Base-by-base conservation (phyloP, 176 grass and related monocot genomes). In the Chrysopogon serrulatus region DNA sequence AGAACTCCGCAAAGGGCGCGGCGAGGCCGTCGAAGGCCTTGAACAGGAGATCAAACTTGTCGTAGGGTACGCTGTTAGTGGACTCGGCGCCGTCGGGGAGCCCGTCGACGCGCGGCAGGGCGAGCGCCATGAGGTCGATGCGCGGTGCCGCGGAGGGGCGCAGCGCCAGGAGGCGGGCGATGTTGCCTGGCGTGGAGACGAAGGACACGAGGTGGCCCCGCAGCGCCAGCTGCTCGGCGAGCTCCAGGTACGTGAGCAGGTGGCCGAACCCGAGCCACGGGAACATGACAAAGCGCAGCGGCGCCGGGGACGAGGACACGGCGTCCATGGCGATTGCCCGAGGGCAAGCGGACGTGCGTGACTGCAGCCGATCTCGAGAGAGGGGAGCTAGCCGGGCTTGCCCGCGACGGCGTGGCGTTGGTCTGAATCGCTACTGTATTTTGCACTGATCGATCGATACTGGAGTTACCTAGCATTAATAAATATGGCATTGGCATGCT, bases 71-170 rank as follows among this genome's bases (percentile, higher is more conserved):
- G 68, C 2, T 16, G 68, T 71, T 71, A 24, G 40, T 71, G 40
- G 40, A 71, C 40, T 71, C 68, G n/a, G 40, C 40, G 68, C 68
- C 68, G 68, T 71, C 68, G 12, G 68, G 68, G 40, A 71, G 68
- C 1, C 68, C 68, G n/a, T 45, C 68, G 11, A 71, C 40, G 12
- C 40, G 68, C 40, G 68, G 68, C 0, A 71, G 68, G 39, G 39
- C 11, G 2, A 71, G 39, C 39, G 39, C 4, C 23, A 71, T 39
- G 23, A 43, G 37, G 68, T 71, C 68, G 16, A 33, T 39, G 68
- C 68, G 68, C 16, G 65, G 65, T 18, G 65, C 33, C 10, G 13
- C 28, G 28, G 60, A 26, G 27, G 60, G 60, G 28, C 13, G 34
- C 33, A 21, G 24, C 39, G 68, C 9, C 30, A 39, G 68, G 39